A percentile compares a stretch with the other conserved stretches of the same genome.
phyloP scores from a whole-genome alignment of 129 eudicot genomes.

The Flaveria robusta region DNA sequence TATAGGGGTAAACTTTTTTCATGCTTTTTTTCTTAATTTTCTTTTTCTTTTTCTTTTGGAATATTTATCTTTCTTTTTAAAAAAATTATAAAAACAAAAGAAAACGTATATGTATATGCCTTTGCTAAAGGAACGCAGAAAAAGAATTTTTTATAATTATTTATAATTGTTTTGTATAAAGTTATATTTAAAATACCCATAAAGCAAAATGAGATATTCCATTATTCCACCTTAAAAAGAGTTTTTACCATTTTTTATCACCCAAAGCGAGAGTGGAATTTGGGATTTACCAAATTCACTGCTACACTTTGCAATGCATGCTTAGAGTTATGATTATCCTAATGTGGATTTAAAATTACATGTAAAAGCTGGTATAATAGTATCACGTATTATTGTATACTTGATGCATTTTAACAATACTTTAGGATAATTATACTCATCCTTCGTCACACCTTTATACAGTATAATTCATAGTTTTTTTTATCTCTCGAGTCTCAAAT shows the following conservation, averaged over 20 bases:
- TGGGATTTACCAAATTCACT: constrained; percentile 7
- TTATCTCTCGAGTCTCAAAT: not conserved
- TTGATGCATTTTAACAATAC: not conserved
- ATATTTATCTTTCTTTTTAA: constrained; percentile 4
- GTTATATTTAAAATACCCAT: constrained; percentile 36
- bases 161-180: constrained; percentile 23
- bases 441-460: not conserved
- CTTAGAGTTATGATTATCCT: constrained; percentile 9
- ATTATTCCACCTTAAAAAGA: constrained; percentile 9
- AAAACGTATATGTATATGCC: constrained; percentile 9
- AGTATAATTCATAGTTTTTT: not conserved
- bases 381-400: not conserved
- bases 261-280: constrained; percentile 28
- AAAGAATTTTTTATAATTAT: constrained; percentile 27
- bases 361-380: not conserved
- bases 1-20: constrained; percentile 30
- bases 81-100: constrained; percentile 8
- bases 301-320: constrained; percentile 20
- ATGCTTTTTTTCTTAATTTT: constrained; percentile 33
- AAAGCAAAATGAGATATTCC: constrained; percentile 28
- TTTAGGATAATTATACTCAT: not conserved
- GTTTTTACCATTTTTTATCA: constrained; percentile 12
- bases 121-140: constrained; percentile 40
- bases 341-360: not conserved
- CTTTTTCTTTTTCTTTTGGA: constrained; percentile 36